A percentile compares a stretch with the other conserved stretches of the same genome.
Conservation (phyloP, 495 filamentous ascomycete genomes). For the Aspergillus heteromorphus region DNA sequence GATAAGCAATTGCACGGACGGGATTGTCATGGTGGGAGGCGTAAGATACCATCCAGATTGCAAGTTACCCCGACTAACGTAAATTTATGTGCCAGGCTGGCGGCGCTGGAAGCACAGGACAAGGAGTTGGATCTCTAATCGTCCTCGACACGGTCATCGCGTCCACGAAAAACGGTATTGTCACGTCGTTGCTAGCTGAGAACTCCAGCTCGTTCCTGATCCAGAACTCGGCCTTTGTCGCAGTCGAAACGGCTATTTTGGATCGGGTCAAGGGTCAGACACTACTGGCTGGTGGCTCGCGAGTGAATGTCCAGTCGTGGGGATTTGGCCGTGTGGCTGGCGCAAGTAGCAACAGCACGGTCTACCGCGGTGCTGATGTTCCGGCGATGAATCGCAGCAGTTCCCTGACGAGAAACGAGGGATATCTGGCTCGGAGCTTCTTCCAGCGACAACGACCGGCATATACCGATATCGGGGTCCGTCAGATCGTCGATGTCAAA, state of each 20-base stretch:
- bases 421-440: slow-evolving; percentile 18
- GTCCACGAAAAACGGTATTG: slow-evolving; percentile 56
- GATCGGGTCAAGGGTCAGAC: neutral
- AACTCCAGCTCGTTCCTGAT: slow-evolving; percentile 20
- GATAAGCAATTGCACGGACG: slow-evolving; percentile 27
- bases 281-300: slow-evolving; percentile 23
- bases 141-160: slow-evolving; percentile 62
- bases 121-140: slow-evolving; percentile 61
- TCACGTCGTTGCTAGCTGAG: slow-evolving; percentile 34
- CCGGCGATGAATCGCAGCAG: slow-evolving; percentile 9
- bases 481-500: slow-evolving; percentile 62
- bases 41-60: slow-evolving; percentile 4
- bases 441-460: slow-evolving; percentile 19
- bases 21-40: slow-evolving; percentile 15
- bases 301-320: slow-evolving; percentile 45
- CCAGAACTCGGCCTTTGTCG: slow-evolving; percentile 16
- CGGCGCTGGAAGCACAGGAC: slow-evolving; percentile 19
- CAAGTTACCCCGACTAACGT: no score
- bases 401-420: neutral
- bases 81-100: slow-evolving; percentile 17
- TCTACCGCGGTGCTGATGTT: slow-evolving; percentile 6
- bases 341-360: neutral
- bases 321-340: slow-evolving; percentile 25
- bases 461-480: slow-evolving; percentile 29
- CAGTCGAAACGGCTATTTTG: slow-evolving; percentile 7